Evolutionary conservation across 352 stramenopile genomes (phyloP), one percentile per base, ranked within the genome.

Genomic region (Elongisporangium prolatum): DNA sequence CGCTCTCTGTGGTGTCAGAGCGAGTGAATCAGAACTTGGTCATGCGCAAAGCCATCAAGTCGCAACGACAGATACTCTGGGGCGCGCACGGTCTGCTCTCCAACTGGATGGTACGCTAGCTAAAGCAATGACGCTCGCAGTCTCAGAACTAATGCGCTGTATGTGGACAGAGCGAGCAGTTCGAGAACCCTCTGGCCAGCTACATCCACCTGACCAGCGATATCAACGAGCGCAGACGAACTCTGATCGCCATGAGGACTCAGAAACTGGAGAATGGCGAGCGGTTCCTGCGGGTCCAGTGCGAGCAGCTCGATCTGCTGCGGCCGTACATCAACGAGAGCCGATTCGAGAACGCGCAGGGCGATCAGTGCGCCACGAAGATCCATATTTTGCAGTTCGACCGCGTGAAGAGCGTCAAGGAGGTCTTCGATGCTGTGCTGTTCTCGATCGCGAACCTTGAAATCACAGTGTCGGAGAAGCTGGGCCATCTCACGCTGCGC

Each of bases 381-480:
- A 61, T 65, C 22, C 62, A 69, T 13, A 53, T 67, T 4, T 61
- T 64, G 13, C 59, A 65, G 44, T 65, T 72, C n/a, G 51, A 52
- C 7, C 62, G 66, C 6, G 59, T 68, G 4, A 37, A 62, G 24
- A 74, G 59, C 9, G 38, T 69, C 20, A 25, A 67, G 48, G 28
- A 67, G 55, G 70, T 74, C 40, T 72, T 62, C 24, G 67, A 75
- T 40, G 70, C 64, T 24, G 48, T 73, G 17, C 61, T 68, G 48
- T 71, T 69, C 48, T 64, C 60, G 37, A 61, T 72, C 21, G 58
- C 55, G 47, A 77, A 77, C 48, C 51, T 72, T 18, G 67, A 78
- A 55, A 72, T 75, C 47, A 56, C 48, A 34, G 61, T 78, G 21
- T 67, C 70, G 4, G 67, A 78, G 53, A 59, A 57, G n/a, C 63